Evolutionary conservation across 805 yeast species (phyloP), one percentile per base, ranked within the genome.

Genomic region (Clavispora fructus): DNA sequence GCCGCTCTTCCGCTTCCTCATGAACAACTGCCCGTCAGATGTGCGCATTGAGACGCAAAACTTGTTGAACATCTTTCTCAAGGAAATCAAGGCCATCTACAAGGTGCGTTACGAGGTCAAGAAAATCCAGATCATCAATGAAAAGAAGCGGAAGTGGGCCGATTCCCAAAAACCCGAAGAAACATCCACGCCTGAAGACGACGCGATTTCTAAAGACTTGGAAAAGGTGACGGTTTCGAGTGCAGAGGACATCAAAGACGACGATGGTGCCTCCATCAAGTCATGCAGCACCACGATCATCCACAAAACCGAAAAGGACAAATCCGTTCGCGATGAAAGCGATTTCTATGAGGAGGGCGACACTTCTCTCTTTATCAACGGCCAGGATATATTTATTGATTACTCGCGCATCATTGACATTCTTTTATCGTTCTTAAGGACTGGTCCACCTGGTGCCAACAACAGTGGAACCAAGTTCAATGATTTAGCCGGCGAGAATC

Each of bases 331-430:
- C 16, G 38, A 35, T 17, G 35, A 31, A 13, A 47, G 30, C 17
- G 55, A 51, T 11, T 63, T 53, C 13, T 49, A 52, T 28, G 46
- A 43, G 13, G 64, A 49, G 29, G 49, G 47, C 12, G 67, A 57
- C 11, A 58, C 57, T 7, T 65, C 65, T 12, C 54, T 57, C 11
- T 63, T 69, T 40, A 55, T 68, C 14, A 67, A 58, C 42, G 76
- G 77, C 0, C 97, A 90, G 62, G 96, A 91, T 60, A 81, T 90
- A 17, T 80, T 78, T 47, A 74, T 92, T 29, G 92, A 90, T 65
- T 87, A 81, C 56, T 80, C 92, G 6, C 84, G 81, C 52, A 83
- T 92, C 39, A 83, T 90, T 31, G 88, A 84, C 41, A 88, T 92
- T 35, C 64, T 94, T 41, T 79, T 92, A n/a, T 79, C 89, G 1